phyloP scores from a whole-genome alignment of 768 basidiomycete genomes.

The Panaeolus cyanescens region DNA sequence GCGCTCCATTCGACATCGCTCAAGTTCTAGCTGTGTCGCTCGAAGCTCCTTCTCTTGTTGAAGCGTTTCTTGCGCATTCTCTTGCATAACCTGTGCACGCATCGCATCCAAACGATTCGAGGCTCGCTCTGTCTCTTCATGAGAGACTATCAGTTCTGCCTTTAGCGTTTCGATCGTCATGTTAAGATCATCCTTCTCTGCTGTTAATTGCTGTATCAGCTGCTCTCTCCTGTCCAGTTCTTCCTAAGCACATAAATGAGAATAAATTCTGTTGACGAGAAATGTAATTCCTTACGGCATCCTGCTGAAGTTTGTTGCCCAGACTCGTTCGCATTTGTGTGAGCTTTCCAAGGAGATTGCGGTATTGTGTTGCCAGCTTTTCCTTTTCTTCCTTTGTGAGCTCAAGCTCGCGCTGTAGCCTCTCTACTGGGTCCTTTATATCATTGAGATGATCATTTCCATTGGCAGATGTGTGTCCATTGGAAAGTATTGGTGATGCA shows the following conservation, averaged over 20 bases:
- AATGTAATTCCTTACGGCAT: conserved; percentile 67
- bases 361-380: conserved; percentile 81
- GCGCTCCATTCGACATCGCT: conserved; percentile 81
- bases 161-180: conserved; percentile 79
- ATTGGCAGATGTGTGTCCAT: conserved; percentile 30
- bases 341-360: conserved; percentile 81
- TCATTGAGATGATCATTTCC: conserved; percentile 34
- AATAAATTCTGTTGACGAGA: neutral
- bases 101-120: conserved; percentile 70
- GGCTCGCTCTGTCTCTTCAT: conserved; percentile 73
- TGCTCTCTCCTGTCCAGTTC: conserved; percentile 95
- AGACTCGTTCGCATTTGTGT: conserved; percentile 92
- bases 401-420: conserved; percentile 75
- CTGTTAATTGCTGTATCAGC: conserved; percentile 74
- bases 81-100: conserved; percentile 64
- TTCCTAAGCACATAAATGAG: conserved; percentile 61
- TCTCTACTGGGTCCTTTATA: conserved; percentile 51
- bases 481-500: conserved; percentile 28
- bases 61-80: conserved; percentile 68
- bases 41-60: conserved; percentile 79
- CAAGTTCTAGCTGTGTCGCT: conserved; percentile 84
- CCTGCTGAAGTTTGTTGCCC: conserved; percentile 93
- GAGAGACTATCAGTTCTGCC: conserved; percentile 73
- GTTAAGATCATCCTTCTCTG: conserved; percentile 74
- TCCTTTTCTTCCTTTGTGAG: conserved; percentile 86